Evolutionary conservation across 2,329 filamentous ascomycete genomes (phyloP), one percentile per base, ranked within the genome.

Genomic region (Beauveria asiatica): DNA sequence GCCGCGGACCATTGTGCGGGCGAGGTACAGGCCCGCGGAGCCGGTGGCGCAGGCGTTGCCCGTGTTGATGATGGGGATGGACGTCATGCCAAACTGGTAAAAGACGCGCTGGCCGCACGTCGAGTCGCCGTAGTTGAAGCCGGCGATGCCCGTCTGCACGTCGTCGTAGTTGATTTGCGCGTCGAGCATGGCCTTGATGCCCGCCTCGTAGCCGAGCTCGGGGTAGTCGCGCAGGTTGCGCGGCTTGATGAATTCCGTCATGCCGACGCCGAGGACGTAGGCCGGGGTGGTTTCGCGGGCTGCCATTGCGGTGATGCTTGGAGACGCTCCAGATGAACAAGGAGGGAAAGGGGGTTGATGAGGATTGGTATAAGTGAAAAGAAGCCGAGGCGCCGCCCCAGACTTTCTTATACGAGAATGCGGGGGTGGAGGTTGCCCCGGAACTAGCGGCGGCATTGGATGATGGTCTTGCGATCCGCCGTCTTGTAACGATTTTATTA

Each of bases 201-300:
- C 91, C 8, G 92, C 92, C 75, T 97, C 92, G 73, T 92, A 97
- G 59, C 92, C 92, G 23, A 97, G 85, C 72, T 96, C 92, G 7
- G 91, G 91, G 77, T 96, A 97, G 77, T 96, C 92, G 65, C 96
- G 89, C 73, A 92, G 93, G 72, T 91, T 90, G 57, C 92, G 85
- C 42, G 92, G 92, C 80, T 97, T 97, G 83, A 97, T 92, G 83
- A 97, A 97, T 76, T 96, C 96, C 77, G 93, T 97, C 89, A 97
- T 93, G 78, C 93, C 93, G 67, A 97, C 94, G 79, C 93, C 93
- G 63, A 97, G 85, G 71, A 97, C 90, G 80, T 97, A 97, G 79
- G 78, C 79, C 61, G 57, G 42, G 1, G 27, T 27, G 2, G 27
- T 54, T 11, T 59, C 39, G 21, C 13, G 41, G 13, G 48, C 11